phyloP scores from a whole-genome alignment of 2,329 filamentous ascomycete species.

The Westerdykella aurantiaca region DNA sequence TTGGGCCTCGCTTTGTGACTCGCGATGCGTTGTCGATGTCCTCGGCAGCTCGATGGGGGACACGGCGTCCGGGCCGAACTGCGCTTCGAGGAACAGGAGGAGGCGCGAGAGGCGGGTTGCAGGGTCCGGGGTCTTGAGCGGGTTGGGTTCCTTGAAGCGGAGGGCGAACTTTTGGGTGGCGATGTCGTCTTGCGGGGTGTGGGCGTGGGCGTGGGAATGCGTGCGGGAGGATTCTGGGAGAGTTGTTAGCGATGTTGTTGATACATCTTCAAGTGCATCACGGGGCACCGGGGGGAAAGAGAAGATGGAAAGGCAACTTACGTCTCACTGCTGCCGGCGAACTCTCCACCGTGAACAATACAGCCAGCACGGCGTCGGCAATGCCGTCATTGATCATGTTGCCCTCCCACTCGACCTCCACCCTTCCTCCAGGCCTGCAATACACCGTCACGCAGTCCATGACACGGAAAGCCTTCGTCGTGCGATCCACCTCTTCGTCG shows the following conservation, averaged over 20 bases:
- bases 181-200: slow-evolving; percentile 4
- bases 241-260: slow-evolving; percentile 1
- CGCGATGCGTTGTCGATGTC: slow-evolving; percentile 38
- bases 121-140: slow-evolving; percentile 65
- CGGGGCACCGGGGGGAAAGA: slow-evolving; percentile 7
- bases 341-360: slow-evolving; percentile 85
- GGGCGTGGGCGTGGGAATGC: slow-evolving; percentile 14
- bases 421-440: slow-evolving; percentile 68
- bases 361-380: slow-evolving; percentile 93
- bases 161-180: slow-evolving; percentile 9
- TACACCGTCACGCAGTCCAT: slow-evolving; percentile 90
- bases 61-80: slow-evolving; percentile 83
- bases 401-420: slow-evolving; percentile 94
- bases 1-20: slow-evolving; percentile 9
- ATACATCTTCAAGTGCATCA: not conserved
- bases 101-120: slow-evolving; percentile 77
- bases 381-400: slow-evolving; percentile 97
- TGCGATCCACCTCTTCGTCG: slow-evolving; percentile 58
- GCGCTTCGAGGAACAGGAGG: slow-evolving; percentile 93
- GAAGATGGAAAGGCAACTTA: slow-evolving; percentile 40
- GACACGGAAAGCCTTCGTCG: slow-evolving; percentile 55
- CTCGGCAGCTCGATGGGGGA: slow-evolving; percentile 66
- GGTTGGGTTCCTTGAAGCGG: slow-evolving; percentile 50
- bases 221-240: slow-evolving; percentile 18
- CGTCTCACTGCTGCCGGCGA: slow-evolving; percentile 92